A percentile compares a stretch with the other conserved stretches of the same genome.
Evolutionary conservation across 192 early-diverging fungal genomes (phyloP).

Genomic region (Umbelopsis sp.): DNA sequence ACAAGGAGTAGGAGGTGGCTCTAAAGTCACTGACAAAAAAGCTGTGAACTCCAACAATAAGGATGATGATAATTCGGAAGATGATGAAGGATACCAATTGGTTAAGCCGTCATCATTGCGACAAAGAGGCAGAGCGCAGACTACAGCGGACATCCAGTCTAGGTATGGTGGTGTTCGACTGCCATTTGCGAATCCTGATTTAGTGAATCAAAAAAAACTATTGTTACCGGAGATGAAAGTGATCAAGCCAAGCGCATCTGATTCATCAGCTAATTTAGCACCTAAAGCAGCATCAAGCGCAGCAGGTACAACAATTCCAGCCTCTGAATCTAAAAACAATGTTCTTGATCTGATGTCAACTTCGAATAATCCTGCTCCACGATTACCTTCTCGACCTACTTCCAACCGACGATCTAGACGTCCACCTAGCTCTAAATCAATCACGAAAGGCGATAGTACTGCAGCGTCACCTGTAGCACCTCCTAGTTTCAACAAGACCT

Average conservation of each 20-base stretch:
- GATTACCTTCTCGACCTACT: conserved; percentile 25
- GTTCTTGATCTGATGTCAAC: neutral
- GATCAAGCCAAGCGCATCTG: neutral
- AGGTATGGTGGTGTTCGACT: neutral
- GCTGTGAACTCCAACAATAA: neutral
- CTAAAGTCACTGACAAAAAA: neutral
- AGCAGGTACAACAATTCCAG: too few relatives aligned
- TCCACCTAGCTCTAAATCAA: neutral
- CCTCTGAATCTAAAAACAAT: neutral
- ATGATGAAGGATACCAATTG: conserved; percentile 26
- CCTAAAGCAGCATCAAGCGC: neutral
- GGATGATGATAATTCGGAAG: conserved; percentile 16
- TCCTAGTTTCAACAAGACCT: neutral
- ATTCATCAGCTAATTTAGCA: neutral
- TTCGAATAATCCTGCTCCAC: conserved; percentile 24
- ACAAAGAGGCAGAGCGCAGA: conserved; percentile 5
- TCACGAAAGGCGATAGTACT: neutral
- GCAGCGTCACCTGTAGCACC: neutral
- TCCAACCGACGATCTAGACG: neutral
- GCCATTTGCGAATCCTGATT: neutral
- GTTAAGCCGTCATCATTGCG: conserved; percentile 29
- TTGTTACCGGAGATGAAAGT: neutral
- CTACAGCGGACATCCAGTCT: neutral
- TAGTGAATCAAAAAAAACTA: neutral
- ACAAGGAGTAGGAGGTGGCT: neutral